These are phyloP conservation scores for Aureobasidium sp. DNA, from an alignment of 2,329 filamentous ascomycete genomes.

Conservation along the genomic window DNA sequence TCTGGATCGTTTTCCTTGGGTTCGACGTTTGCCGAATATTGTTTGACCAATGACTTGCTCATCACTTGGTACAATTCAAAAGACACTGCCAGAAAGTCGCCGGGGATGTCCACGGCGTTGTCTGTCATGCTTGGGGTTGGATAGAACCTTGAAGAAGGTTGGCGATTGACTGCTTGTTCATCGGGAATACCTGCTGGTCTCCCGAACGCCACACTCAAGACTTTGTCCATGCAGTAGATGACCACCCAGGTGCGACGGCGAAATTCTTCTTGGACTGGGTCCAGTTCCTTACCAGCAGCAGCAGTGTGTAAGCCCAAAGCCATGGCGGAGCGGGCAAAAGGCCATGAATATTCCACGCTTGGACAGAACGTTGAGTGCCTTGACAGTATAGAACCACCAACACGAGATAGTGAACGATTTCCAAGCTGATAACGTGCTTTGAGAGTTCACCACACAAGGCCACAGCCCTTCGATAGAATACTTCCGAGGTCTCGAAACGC, in stretches of 20 bases:
- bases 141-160: not conserved
- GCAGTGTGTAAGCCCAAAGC: slow-evolving; percentile 47
- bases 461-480: slow-evolving; percentile 41
- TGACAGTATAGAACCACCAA: slow-evolving; percentile 48
- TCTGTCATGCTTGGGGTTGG: not conserved
- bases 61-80: not conserved
- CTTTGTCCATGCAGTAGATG: slow-evolving; percentile 41
- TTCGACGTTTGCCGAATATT: slow-evolving; percentile 33
- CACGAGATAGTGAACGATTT: slow-evolving; percentile 42
- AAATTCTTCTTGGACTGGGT: slow-evolving; percentile 36
- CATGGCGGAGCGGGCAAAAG: slow-evolving; percentile 35
- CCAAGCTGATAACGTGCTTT: slow-evolving; percentile 17
- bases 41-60: not conserved
- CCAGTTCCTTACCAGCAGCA: slow-evolving; percentile 35
- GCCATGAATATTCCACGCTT: slow-evolving; percentile 50
- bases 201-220: slow-evolving; percentile 47
- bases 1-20: slow-evolving; percentile 25
- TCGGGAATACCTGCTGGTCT: slow-evolving; percentile 42
- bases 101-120: not conserved
- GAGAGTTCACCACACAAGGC: slow-evolving; percentile 33
- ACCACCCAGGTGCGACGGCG: slow-evolving; percentile 41
- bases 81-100: not conserved
- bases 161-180: slow-evolving; percentile 17
- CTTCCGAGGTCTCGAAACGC: slow-evolving; percentile 36
- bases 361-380: slow-evolving; percentile 47